Conservation (phyloP, 768 basidiomycete genomes). For the Leccinum imitatum region DNA sequence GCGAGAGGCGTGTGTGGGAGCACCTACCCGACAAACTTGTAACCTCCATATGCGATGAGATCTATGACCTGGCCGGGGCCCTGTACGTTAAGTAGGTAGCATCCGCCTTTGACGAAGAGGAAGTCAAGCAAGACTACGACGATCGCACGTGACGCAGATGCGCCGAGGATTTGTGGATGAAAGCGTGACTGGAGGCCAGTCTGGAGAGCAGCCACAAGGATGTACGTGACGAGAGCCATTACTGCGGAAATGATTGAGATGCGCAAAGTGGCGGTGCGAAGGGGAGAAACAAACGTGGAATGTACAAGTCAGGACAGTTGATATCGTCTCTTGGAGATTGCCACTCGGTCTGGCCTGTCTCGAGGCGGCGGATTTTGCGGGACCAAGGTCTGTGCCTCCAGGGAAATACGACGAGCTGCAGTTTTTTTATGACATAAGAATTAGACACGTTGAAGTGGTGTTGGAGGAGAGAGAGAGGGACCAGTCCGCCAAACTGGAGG, state of each 20-base stretch:
- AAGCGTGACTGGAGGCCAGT: conserved; percentile 83
- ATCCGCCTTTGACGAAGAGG: conserved; percentile 84
- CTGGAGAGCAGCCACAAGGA: conserved; percentile 82
- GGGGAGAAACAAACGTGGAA: conserved; percentile 61
- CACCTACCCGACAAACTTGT: conserved; percentile 93
- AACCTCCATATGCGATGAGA: conserved; percentile 89
- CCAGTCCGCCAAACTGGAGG: conserved; percentile 70
- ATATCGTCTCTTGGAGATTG: conserved; percentile 90
- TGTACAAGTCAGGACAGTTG: conserved; percentile 95
- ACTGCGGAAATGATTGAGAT: conserved; percentile 42
- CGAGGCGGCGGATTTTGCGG: conserved; percentile 62
- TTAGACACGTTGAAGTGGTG: conserved; percentile 97
- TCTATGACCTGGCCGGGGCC: conserved; percentile 72
- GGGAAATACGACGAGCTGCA: conserved; percentile 88
- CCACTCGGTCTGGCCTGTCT: conserved; percentile 70
- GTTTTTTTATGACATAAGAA: conserved; percentile 88
- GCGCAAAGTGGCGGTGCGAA: not conserved
- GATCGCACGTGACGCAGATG: conserved; percentile 81
- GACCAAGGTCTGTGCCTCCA: conserved; percentile 93
- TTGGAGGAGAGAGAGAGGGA: conserved; percentile 77
- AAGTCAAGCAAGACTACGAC: conserved; percentile 88
- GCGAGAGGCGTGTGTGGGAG: not conserved
- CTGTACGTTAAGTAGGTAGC: conserved; percentile 89
- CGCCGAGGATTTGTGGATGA: conserved; percentile 85
- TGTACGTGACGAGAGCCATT: conserved; percentile 96